Percentiles rank a stretch among this genome's conserved stretches.
Evolutionary conservation across 352 stramenopile genomes (phyloP).

Genomic region (Phytophthora tentaculata): DNA sequence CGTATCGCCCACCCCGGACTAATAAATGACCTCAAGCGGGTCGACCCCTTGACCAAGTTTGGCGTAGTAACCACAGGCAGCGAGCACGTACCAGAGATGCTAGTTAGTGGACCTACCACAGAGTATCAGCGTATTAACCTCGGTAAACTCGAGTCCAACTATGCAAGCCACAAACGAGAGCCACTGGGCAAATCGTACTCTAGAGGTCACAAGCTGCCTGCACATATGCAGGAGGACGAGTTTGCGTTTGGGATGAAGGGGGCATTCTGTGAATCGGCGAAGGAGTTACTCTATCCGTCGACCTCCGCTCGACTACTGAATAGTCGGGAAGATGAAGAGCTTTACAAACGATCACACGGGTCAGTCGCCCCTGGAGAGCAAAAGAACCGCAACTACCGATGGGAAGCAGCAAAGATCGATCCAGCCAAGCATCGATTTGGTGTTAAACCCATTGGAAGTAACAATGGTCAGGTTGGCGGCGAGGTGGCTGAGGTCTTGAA

Average conservation of each 20-base stretch:
- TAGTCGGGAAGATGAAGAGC: conserved; percentile 60
- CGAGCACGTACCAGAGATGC: conserved; percentile 72
- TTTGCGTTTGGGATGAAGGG: conserved; percentile 73
- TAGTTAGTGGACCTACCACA: conserved; percentile 45
- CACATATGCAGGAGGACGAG: conserved; percentile 56
- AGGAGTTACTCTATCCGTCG: conserved; percentile 82
- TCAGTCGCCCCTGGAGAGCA: conserved; percentile 85
- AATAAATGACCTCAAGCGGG: conserved; percentile 77
- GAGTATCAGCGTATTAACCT: conserved; percentile 79
- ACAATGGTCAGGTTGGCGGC: conserved; percentile 19
- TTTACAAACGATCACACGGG: conserved; percentile 84
- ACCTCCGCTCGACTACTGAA: conserved; percentile 51
- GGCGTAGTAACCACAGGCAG: conserved; percentile 70
- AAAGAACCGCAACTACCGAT: conserved; percentile 86
- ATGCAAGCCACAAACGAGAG: conserved; percentile 81
- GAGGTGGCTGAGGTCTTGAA: conserved; percentile 71
- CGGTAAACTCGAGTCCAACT: conserved; percentile 75
- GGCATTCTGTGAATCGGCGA: conserved; percentile 82
- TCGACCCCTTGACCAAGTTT: conserved; percentile 70
- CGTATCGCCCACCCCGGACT: conserved; percentile 81
- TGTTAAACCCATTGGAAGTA: conserved; percentile 33
- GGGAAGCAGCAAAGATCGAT: conserved; percentile 72
- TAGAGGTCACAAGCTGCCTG: conserved; percentile 70
- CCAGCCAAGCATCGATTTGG: conserved; percentile 78
- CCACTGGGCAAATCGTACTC: conserved; percentile 76